Conservation (phyloP, 768 basidiomycete species). For the Hericium coralloides region DNA sequence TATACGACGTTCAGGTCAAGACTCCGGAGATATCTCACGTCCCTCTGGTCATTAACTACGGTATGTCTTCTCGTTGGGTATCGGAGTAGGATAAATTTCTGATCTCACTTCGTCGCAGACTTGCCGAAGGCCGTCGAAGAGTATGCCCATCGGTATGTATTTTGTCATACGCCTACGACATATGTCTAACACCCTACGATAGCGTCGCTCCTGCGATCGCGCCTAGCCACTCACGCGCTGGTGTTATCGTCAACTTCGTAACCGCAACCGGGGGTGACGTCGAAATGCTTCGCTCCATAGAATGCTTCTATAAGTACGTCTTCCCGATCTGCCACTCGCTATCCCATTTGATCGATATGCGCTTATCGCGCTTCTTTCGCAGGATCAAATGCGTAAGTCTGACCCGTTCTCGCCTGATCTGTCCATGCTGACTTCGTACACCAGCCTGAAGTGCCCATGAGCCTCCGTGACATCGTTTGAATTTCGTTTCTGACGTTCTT, state of each 20-base stretch:
- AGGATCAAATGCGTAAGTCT: conserved; percentile 71
- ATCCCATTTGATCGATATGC: background rate
- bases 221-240: conserved; percentile 77
- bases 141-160: conserved; percentile 81
- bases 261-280: conserved; percentile 97
- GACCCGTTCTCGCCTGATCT: background rate
- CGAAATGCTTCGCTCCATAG: conserved; percentile 96
- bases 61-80: conserved; percentile 27
- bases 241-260: conserved; percentile 93
- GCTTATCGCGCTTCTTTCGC: background rate
- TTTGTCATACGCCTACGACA: conserved; percentile 7
- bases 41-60: conserved; percentile 93
- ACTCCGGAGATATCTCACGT: conserved; percentile 82
- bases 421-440: conserved; percentile 16
- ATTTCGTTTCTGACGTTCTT: conserved; percentile 44
- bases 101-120: conserved; percentile 36
- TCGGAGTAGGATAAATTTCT: background rate
- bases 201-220: conserved; percentile 85
- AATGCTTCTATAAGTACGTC: conserved; percentile 92
- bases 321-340: background rate
- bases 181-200: background rate
- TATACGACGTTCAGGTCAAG: conserved; percentile 93
- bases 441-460: conserved; percentile 87
- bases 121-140: conserved; percentile 93
- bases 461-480: conserved; percentile 83